phyloP scores from a whole-genome alignment of 2,329 filamentous ascomycete genomes.

The Thermomyces lanuginosus region DNA sequence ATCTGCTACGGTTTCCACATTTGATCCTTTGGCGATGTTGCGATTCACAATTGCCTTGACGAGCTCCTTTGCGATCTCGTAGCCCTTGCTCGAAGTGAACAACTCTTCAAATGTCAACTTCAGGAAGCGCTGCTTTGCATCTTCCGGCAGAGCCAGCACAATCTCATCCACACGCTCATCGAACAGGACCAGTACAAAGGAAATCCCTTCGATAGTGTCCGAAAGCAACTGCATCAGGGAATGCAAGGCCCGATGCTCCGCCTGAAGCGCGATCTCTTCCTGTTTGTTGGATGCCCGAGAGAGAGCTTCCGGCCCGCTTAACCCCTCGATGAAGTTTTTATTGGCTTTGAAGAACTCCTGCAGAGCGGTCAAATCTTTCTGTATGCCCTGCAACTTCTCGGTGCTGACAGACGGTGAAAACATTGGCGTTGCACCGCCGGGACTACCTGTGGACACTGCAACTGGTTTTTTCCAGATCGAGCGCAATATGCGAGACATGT shows the following conservation, averaged over 20 bases:
- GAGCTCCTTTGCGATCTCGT: slow-evolving; percentile 79
- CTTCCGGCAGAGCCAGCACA: slow-evolving; percentile 55
- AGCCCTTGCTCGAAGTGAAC: slow-evolving; percentile 63
- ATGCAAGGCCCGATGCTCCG: slow-evolving; percentile 82
- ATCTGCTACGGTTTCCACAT: slow-evolving; percentile 93
- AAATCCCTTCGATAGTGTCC: slow-evolving; percentile 89
- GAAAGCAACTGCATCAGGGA: slow-evolving; percentile 72
- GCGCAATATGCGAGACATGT: slow-evolving; percentile 73
- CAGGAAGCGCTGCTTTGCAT: slow-evolving; percentile 50
- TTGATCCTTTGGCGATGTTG: slow-evolving; percentile 91
- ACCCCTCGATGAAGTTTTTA: slow-evolving; percentile 75
- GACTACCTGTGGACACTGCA: slow-evolving; percentile 39
- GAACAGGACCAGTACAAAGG: slow-evolving; percentile 86
- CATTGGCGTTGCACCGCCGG: slow-evolving; percentile 42
- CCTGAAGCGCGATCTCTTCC: slow-evolving; percentile 81
- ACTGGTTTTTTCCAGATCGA: slow-evolving; percentile 75
- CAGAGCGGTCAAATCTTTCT: slow-evolving; percentile 64
- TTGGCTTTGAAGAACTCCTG: slow-evolving; percentile 76
- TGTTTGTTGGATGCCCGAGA: slow-evolving; percentile 62
- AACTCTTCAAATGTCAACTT: slow-evolving; percentile 75
- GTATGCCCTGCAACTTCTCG: slow-evolving; percentile 56
- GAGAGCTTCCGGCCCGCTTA: slow-evolving; percentile 81
- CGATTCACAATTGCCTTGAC: slow-evolving; percentile 97
- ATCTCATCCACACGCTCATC: slow-evolving; percentile 88
- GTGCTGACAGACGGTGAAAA: slow-evolving; percentile 52